A percentile compares a stretch with the other conserved stretches of the same genome.
phyloP scores from a whole-genome alignment of 371 early-diverging fungal species.

The Blastocladiella emersonii region DNA sequence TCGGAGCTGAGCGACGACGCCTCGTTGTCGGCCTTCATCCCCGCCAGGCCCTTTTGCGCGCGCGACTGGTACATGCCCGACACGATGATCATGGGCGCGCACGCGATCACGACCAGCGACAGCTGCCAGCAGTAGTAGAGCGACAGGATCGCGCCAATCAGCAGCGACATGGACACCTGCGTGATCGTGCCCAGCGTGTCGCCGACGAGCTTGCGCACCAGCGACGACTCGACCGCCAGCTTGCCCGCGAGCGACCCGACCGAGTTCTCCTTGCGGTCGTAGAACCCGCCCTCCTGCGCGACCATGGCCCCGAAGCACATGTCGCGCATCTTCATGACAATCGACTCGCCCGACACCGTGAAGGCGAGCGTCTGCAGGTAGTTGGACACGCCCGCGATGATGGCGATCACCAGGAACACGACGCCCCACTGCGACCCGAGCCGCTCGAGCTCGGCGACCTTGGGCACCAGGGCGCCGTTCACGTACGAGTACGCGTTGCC shows the following conservation, averaged over 20 bases:
- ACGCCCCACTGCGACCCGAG: constrained; percentile 2
- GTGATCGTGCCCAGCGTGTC: constrained; percentile 3
- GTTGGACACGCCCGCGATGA: constrained; percentile 5
- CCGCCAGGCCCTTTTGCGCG: background rate
- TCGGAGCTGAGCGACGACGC: constrained; percentile 64
- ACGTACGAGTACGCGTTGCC: background rate
- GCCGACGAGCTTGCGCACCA: background rate
- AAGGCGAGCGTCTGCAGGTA: constrained; percentile 6
- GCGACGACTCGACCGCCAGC: constrained; percentile 33
- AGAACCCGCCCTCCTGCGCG: constrained; percentile 71
- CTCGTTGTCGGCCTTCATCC: constrained; percentile 37
- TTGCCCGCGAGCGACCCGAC: constrained; percentile 69
- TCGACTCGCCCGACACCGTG: constrained; percentile 20
- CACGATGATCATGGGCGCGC: background rate
- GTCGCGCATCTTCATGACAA: constrained; percentile 42
- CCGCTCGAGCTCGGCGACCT: background rate
- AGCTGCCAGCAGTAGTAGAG: constrained; percentile 38
- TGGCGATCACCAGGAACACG: constrained; percentile 1
- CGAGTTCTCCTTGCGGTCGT: constrained; percentile 64
- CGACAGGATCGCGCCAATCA: constrained; percentile 12
- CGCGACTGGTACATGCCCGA: background rate
- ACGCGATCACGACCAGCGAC: constrained; percentile 36
- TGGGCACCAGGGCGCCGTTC: background rate
- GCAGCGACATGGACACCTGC: background rate
- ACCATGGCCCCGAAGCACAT: constrained; percentile 40